Base-by-base conservation (phyloP, 768 basidiomycete genomes). In the Epithele typhae region DNA sequence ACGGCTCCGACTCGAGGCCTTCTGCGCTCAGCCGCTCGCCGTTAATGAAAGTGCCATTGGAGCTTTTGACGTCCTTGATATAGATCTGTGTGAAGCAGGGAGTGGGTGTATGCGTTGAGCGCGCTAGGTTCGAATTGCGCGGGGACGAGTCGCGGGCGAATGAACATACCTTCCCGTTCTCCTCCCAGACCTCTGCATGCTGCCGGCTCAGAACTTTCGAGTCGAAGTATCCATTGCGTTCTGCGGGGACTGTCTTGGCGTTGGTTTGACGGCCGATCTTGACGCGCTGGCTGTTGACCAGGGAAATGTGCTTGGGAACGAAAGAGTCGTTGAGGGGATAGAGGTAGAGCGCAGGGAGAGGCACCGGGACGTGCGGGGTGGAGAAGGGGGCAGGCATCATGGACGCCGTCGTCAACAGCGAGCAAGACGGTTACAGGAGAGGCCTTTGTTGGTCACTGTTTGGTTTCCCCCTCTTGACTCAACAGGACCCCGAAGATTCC, bases 111-210 rank as follows among this genome's bases (percentile, higher is more conserved):
- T 48, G 27, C 36, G 15, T 40, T 37, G 38, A 35, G 48, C 35
- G 23, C 21, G n/a, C n/a, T n/a, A n/a, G n/a, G n/a, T n/a, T n/a
- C n/a, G n/a, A n/a, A n/a, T n/a, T 23, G 15, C 32, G 15, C 9
- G 27, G 4, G 39, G n/a, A 33, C 11, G 36, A 17, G 25, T 41
- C 37, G 45, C 37, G 37, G 4, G 5, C 18, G 12, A n/a, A 27
- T 18, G 40, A 10, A 62, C 73, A 40, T 40, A 92, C 93, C 81
- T 95, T 95, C 37, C 79, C 82, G 35, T 67, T 73, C 51, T 95
- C 91, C 70, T 91, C 93, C 95, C 87, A 99, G n/a, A 99, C 89
- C 69, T 98, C 95, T 12, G 95, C 95, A 62, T 98, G 95, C 70
- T 90, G 87, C 56, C 95, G 75, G 56, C 88, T 91, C 51, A 99